phyloP scores from a whole-genome alignment of 2,329 filamentous ascomycete genomes.

The Pestalotiopsis sp. region DNA sequence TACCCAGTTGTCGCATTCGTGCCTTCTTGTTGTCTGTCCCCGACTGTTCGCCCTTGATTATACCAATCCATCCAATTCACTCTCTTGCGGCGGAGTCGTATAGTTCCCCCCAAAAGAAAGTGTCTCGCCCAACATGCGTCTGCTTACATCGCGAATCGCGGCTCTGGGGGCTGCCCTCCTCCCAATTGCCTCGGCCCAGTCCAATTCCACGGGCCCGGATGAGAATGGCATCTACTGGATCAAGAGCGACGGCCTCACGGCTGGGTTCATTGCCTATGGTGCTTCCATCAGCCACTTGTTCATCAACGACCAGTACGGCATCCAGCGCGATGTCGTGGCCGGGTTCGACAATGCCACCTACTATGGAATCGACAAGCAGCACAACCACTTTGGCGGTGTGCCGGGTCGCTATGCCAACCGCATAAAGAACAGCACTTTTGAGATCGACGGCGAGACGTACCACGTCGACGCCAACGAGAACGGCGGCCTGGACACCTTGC shows the following conservation, averaged over 20 bases:
- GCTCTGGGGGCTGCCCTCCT: constrained; percentile 33
- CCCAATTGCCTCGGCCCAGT: constrained; percentile 29
- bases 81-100: not conserved
- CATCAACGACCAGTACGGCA: constrained; percentile 68
- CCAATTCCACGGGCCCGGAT: constrained; percentile 44
- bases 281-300: constrained; percentile 73
- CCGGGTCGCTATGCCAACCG: constrained; percentile 80
- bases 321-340: constrained; percentile 69
- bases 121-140: constrained; percentile 26
- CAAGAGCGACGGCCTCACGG: constrained; percentile 65
- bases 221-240: constrained; percentile 73
- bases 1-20: not conserved
- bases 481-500: constrained; percentile 63
- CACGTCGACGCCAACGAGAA: constrained; percentile 66
- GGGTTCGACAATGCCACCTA: constrained; percentile 77
- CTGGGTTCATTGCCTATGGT: constrained; percentile 73
- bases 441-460: constrained; percentile 64
- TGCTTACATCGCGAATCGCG: constrained; percentile 23
- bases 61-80: not conserved
- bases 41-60: not conserved
- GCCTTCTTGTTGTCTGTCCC: not conserved
- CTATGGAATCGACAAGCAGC: constrained; percentile 64
- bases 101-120: not conserved
- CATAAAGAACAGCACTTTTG: constrained; percentile 76
- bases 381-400: constrained; percentile 73